A percentile compares a stretch with the other conserved stretches of the same genome.
phyloP scores from a whole-genome alignment of 2,329 filamentous ascomycete species.

The Podosphaera xanthii region DNA sequence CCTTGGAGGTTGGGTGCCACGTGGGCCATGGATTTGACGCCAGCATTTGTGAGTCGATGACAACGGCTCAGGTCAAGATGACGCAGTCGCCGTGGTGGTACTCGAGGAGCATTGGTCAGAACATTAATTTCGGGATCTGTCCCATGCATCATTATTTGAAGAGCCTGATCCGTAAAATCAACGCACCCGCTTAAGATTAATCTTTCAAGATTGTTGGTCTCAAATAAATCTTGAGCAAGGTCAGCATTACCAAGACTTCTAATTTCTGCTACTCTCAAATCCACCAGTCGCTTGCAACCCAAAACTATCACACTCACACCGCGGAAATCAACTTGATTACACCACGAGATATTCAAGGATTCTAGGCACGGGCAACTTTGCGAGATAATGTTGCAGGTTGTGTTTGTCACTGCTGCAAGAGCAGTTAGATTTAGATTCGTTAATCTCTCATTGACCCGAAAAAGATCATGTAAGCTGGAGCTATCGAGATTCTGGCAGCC shows the following conservation, averaged over 20 bases:
- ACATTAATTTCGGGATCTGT: slow-evolving; percentile 56
- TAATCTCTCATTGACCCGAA: slow-evolving; percentile 51
- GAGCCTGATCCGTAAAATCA: slow-evolving; percentile 51
- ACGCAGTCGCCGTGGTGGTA: slow-evolving; percentile 54
- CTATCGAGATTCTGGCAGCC: slow-evolving; percentile 66
- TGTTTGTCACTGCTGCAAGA: slow-evolving; percentile 56
- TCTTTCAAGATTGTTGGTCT: slow-evolving; percentile 61
- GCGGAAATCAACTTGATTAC: slow-evolving; percentile 57
- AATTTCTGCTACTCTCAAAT: slow-evolving; percentile 65
- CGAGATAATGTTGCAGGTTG: slow-evolving; percentile 67
- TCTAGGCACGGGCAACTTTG: slow-evolving; percentile 64
- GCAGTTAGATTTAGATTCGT: slow-evolving; percentile 75
- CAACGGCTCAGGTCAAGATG: slow-evolving; percentile 75
- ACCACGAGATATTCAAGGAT: slow-evolving; percentile 80
- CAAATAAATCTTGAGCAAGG: slow-evolving; percentile 53
- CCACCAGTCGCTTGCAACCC: slow-evolving; percentile 48
- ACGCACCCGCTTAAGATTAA: slow-evolving; percentile 61
- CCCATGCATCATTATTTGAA: slow-evolving; percentile 57
- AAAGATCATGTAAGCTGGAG: slow-evolving; percentile 54
- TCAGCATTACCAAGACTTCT: slow-evolving; percentile 53
- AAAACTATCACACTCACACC: slow-evolving; percentile 53
- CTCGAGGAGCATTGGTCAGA: slow-evolving; percentile 51
- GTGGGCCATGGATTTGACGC: slow-evolving; percentile 47
- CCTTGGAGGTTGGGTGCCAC: slow-evolving; percentile 63
- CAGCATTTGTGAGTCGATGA: slow-evolving; percentile 43